Conservation (phyloP, 495 filamentous ascomycete species). For the Penicillium psychrofluorescens region DNA sequence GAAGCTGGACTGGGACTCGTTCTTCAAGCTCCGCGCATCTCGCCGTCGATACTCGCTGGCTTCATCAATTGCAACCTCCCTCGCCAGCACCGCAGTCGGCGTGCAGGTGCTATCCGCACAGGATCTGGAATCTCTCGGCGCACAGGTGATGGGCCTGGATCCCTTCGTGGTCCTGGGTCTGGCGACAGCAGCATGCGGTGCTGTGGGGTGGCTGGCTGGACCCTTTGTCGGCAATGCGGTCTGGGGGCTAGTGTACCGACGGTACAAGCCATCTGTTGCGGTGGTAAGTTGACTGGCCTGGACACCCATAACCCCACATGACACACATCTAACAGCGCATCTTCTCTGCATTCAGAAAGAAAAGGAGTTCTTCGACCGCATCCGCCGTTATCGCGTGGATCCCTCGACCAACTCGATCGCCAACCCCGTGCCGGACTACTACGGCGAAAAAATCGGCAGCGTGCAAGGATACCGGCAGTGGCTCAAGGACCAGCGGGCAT, state of each 20-base stretch:
- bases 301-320: not conserved
- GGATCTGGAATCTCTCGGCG: conserved; percentile 60
- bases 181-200: conserved; percentile 63
- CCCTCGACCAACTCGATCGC: conserved; percentile 59
- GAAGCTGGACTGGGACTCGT: conserved; percentile 81
- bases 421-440: conserved; percentile 68
- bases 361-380: conserved; percentile 79
- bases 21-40: conserved; percentile 80
- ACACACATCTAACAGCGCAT: not conserved
- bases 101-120: conserved; percentile 54
- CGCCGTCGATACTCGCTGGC: conserved; percentile 76
- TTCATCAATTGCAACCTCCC: conserved; percentile 59
- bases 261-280: conserved; percentile 58
- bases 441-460: conserved; percentile 89
- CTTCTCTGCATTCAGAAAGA: conserved; percentile 58
- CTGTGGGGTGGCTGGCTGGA: conserved; percentile 76
- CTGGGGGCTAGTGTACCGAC: conserved; percentile 65
- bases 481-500: conserved; percentile 96
- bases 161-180: conserved; percentile 78
- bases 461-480: conserved; percentile 86
- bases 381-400: conserved; percentile 86
- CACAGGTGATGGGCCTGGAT: conserved; percentile 69
- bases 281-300: conserved; percentile 41
- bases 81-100: conserved; percentile 51
- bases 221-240: conserved; percentile 69